Percentiles rank a stretch among this genome's conserved stretches.
Evolutionary conservation across 1,284 basidiomycete genomes (phyloP).

Genomic region (Pseudozyma thailandica): DNA sequence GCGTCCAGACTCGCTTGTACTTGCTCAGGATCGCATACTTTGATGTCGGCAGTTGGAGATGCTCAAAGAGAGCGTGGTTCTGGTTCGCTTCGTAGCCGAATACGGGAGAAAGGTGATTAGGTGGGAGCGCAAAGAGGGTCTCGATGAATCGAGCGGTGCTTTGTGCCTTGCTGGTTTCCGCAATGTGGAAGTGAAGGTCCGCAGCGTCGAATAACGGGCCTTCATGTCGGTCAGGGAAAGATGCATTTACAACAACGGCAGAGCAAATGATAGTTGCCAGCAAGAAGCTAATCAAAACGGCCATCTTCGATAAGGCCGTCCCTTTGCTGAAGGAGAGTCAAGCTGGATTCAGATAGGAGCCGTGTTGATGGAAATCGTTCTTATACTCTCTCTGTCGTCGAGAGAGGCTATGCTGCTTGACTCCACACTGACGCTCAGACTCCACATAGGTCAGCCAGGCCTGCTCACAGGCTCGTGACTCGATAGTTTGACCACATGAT

Average conservation of each 20-base stretch:
- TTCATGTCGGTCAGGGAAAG: not conserved
- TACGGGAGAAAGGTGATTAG: not conserved
- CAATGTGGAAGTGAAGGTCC: slow-evolving; percentile 1
- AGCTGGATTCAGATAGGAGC: too few relatives aligned
- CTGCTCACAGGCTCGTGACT: too few relatives aligned
- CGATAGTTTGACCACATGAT: too few relatives aligned
- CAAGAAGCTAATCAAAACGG: not conserved
- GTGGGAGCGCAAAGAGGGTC: slow-evolving; percentile 1
- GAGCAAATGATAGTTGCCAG: not conserved
- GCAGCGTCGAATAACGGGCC: not conserved
- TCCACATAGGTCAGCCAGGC: too few relatives aligned
- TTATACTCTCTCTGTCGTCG: too few relatives aligned
- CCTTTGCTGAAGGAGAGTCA: too few relatives aligned
- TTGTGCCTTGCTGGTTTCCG: not conserved
- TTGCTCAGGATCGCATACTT: not conserved
- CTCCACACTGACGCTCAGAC: too few relatives aligned
- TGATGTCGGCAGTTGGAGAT: not conserved
- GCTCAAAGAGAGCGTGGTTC: not conserved
- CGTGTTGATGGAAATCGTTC: too few relatives aligned
- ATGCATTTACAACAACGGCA: not conserved
- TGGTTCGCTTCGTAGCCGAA: not conserved
- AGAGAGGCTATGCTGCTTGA: too few relatives aligned
- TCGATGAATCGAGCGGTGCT: not conserved
- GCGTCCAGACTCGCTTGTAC: not conserved
- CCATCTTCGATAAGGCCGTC: not conserved